Conservation (phyloP, 1,284 basidiomycete species). For the Trametes pubescens region DNA sequence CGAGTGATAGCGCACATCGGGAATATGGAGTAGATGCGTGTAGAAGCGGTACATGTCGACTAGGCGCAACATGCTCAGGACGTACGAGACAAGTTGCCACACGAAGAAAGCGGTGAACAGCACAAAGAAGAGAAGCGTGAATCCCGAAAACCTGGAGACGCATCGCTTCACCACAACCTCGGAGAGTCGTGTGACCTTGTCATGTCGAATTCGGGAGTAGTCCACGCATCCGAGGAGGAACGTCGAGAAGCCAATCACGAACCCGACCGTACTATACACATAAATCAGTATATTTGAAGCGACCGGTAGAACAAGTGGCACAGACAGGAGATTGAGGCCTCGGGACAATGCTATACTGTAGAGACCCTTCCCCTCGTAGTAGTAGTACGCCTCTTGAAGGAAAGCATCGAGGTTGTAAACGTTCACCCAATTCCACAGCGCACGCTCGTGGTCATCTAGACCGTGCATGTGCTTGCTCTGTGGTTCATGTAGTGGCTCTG, state of each 20-base stretch:
- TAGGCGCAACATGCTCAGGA: slow-evolving; percentile 74
- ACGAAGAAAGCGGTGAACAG: slow-evolving; percentile 85
- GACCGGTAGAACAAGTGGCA: slow-evolving; percentile 39
- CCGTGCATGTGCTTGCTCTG: slow-evolving; percentile 67
- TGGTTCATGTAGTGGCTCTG: slow-evolving; percentile 39
- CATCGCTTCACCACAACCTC: slow-evolving; percentile 86
- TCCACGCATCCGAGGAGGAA: slow-evolving; percentile 96
- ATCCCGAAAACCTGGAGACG: slow-evolving; percentile 86
- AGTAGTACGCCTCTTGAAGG: slow-evolving; percentile 93
- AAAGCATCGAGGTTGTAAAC: slow-evolving; percentile 96
- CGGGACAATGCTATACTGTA: slow-evolving; percentile 92
- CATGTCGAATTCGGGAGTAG: slow-evolving; percentile 79
- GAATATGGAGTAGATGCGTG: slow-evolving; percentile 77
- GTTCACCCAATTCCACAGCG: slow-evolving; percentile 99
- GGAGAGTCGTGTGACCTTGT: slow-evolving; percentile 70
- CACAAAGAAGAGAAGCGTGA: slow-evolving; percentile 83
- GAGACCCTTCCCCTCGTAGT: slow-evolving; percentile 96
- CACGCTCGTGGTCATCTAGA: slow-evolving; percentile 86
- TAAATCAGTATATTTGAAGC: slow-evolving; percentile 36
- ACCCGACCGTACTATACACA: slow-evolving; percentile 86
- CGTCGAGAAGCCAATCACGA: slow-evolving; percentile 96
- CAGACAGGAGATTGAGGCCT: slow-evolving; percentile 91
- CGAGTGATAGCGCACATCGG: slow-evolving; percentile 72
- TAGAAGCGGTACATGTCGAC: slow-evolving; percentile 95
- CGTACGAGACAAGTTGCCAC: slow-evolving; percentile 74